phyloP scores from a whole-genome alignment of 139 green algal genomes.

The Closterium sp. region DNA sequence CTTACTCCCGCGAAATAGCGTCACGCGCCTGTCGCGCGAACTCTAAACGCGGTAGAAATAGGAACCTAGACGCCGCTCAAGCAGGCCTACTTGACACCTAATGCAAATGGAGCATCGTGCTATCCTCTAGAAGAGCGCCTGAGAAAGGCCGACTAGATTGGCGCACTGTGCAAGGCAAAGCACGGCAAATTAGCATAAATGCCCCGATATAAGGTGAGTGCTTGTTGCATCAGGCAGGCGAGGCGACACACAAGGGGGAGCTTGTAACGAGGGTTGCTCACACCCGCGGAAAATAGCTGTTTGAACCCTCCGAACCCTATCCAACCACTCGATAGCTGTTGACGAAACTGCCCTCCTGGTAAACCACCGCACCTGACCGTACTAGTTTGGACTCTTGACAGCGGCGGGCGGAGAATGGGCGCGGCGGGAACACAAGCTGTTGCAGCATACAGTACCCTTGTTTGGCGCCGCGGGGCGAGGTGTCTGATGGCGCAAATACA shows the following conservation, averaged over 20 bases:
- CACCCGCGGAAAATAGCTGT: too few relatives aligned
- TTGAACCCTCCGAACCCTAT: too few relatives aligned
- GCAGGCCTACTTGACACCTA: neutral
- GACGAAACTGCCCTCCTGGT: too few relatives aligned
- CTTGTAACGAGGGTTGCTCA: neutral
- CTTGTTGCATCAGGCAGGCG: neutral
- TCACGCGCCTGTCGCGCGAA: neutral
- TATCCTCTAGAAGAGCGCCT: neutral
- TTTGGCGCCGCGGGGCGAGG: too few relatives aligned
- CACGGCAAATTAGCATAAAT: neutral
- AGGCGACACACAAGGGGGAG: neutral
- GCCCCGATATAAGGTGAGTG: neutral
- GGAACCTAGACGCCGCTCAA: neutral
- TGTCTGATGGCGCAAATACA: too few relatives aligned
- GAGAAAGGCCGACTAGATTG: too few relatives aligned
- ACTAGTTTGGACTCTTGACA: too few relatives aligned
- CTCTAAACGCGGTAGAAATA: neutral
- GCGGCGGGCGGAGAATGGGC: too few relatives aligned
- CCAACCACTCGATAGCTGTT: too few relatives aligned
- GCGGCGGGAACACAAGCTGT: too few relatives aligned
- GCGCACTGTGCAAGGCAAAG: neutral
- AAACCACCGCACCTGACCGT: too few relatives aligned
- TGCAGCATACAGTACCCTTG: too few relatives aligned
- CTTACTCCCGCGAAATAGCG: neutral
- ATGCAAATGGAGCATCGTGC: neutral